Evolutionary conservation across 257 asterid species (phyloP), one percentile per base, ranked within the genome.

Genomic region (Fraxinus quadrangulata): DNA sequence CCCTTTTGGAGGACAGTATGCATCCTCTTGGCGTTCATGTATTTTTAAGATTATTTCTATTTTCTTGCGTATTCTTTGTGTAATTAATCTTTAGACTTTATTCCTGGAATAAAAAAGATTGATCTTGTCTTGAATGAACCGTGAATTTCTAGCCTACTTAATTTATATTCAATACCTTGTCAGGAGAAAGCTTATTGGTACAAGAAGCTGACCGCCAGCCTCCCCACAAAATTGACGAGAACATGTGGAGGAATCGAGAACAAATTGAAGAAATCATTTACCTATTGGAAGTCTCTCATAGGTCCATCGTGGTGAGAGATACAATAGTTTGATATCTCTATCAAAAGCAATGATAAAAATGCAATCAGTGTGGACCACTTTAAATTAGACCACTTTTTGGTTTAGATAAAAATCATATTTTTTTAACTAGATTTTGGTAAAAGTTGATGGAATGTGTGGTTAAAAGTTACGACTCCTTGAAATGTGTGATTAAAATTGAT

Each of bases 181-280:
- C 83, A 95, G 99, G 91, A 75, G 97, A 93, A 81, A 84, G 69
- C 61, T 78, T 85, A 49, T 83, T 93, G 84, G 74, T 88, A 36
- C 86, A 78, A 68, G 99, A 93, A 83, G 97, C 98, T 31, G 93
- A 90, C 61, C 75, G 88, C 71, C 83, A 87, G 74, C 91, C 97
- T 83, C 99, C 99, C 31, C 99, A 93, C 87, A 95, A 95, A 88
- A 92, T 95, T 65, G 99, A 95, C 67, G 98, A 93, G 77, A 95
- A 95, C 82, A 83, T 95, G 91, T 95, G 98, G 99, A 95, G 89
- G 90, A 93, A 95, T 72, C 85, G 99, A 54, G 98, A 95, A 75
- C 99, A 91, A 84, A 88, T 93, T 72, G 99, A 95, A 81, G 98
- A 95, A 88, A 91, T 95, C 78, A 81, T 90, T 74, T 84, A 76